Base-by-base conservation (phyloP, 2,329 filamentous ascomycete species). In the Fusarium nurragi region DNA sequence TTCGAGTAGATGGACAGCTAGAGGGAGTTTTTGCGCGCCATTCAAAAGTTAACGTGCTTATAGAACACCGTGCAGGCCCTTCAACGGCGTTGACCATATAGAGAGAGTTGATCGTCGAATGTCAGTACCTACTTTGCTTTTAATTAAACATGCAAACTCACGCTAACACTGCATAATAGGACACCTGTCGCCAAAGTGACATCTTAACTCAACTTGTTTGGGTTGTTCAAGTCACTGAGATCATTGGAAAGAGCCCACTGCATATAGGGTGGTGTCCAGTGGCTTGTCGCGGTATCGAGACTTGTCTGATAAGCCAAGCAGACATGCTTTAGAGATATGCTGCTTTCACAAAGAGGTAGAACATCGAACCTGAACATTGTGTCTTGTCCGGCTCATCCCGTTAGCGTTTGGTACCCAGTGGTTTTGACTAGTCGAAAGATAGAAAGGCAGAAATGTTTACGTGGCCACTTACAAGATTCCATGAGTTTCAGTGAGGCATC, bases 291-390 rank as follows among this genome's bases (percentile, higher is more conserved):
- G 2, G 26, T 10, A 32, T 43, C 14, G 0, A 50, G 16, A 18
- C 47, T 50, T 23, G 47, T 25, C n/a, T 50, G 47, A 19, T 50
- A 50, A 4, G 47, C 37, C 6, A 50, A 16, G 6, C 37, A 50
- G 5, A 37, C 47, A 10, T 50, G 37, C 5, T 43, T 50, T 8
- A 50, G 21, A 5, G 25, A 41, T 7, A 34, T 25, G 7, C 47
- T 43, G 2, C 13, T 18, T n/a, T 50, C 21, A 3, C 37, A 43
- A 6, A 50, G 25, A 16, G 47, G 47, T 16, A 50, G 11, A 25
- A 50, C 22, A 6, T 43, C 37, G 1, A 37, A 43, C 12, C 22
- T 32, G 13, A 50, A 43, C 19, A 25, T 18, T 13, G 47, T 43
- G 18, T 50, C 32, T 8, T 50, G 26, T 16, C 47, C 37, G 0